A percentile compares a stretch with the other conserved stretches of the same genome.
phyloP scores from a whole-genome alignment of 352 stramenopile genomes.

The Globisporangium solare region DNA sequence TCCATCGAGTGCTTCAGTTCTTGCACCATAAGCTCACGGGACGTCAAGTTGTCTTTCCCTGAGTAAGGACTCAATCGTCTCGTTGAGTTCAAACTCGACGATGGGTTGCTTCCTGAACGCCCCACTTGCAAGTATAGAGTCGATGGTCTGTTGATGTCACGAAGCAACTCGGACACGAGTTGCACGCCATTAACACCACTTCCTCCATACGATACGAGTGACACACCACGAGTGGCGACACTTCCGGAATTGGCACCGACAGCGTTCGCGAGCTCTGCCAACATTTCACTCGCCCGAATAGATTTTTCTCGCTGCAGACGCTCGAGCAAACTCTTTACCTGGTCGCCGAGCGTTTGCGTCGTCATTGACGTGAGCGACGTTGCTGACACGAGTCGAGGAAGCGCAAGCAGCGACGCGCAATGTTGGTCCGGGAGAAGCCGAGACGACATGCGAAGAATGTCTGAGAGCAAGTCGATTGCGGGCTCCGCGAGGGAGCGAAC shows the following conservation, averaged over 20 bases:
- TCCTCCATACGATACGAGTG: constrained; percentile 75
- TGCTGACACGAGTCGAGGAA: constrained; percentile 75
- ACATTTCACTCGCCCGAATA: constrained; percentile 82
- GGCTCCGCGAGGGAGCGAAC: constrained; percentile 73
- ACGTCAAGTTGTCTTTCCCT: constrained; percentile 70
- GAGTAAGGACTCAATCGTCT: constrained; percentile 3
- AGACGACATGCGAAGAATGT: constrained; percentile 82
- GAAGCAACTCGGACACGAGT: constrained; percentile 79
- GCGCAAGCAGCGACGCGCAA: constrained; percentile 68
- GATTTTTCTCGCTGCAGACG: constrained; percentile 79
- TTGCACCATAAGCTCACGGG: constrained; percentile 82
- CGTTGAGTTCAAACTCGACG: constrained; percentile 19
- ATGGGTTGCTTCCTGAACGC: constrained; percentile 2
- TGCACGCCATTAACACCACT: constrained; percentile 86
- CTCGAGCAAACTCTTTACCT: constrained; percentile 70
- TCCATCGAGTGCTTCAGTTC: constrained; percentile 85
- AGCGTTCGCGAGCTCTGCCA: constrained; percentile 74
- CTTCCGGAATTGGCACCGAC: constrained; percentile 73
- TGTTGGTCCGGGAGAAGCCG: constrained; percentile 81
- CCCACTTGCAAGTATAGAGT: constrained; percentile 32
- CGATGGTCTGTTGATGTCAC: constrained; percentile 81
- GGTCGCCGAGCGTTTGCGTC: constrained; percentile 63
- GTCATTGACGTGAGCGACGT: constrained; percentile 72
- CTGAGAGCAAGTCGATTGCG: constrained; percentile 77
- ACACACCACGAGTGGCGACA: constrained; percentile 60